Percentiles rank a stretch among this genome's conserved stretches.
Evolutionary conservation across 2,329 filamentous ascomycete species (phyloP).

Genomic region (Alternaria burnsii): DNA sequence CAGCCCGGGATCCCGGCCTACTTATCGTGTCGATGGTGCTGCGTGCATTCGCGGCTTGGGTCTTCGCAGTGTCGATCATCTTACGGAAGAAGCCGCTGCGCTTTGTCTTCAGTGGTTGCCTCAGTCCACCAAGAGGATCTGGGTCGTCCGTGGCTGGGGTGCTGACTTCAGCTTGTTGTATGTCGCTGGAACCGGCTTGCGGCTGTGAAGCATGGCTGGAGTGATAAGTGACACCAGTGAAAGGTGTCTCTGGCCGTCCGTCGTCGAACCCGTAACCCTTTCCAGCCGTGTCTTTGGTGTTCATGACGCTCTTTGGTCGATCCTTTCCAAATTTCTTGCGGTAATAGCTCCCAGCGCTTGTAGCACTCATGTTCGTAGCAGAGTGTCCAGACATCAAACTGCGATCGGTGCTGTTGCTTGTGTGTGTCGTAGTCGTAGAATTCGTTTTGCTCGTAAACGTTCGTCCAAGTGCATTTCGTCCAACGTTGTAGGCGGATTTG

Average conservation of each 20-base stretch:
- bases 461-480: conserved; percentile 73
- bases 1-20: conserved; percentile 53
- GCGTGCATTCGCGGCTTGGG: conserved; percentile 86
- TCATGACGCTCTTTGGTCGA: conserved; percentile 71
- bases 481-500: conserved; percentile 82
- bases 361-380: conserved; percentile 89
- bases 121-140: conserved; percentile 79
- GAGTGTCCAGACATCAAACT: conserved; percentile 95
- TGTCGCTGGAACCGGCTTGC: conserved; percentile 59
- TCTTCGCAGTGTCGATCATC: conserved; percentile 92
- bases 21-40: conserved; percentile 76
- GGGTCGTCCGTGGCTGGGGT: conserved; percentile 67
- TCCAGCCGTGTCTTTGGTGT: conserved; percentile 55
- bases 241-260: conserved; percentile 60
- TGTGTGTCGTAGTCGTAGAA: conserved; percentile 69
- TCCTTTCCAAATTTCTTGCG: conserved; percentile 69
- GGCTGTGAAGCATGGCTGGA: conserved; percentile 76
- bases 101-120: conserved; percentile 71
- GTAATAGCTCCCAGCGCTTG: conserved; percentile 92
- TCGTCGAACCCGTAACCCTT: conserved; percentile 52
- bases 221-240: conserved; percentile 87
- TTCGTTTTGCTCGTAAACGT: conserved; percentile 91
- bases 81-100: conserved; percentile 95
- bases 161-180: conserved; percentile 59
- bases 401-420: conserved; percentile 76